phyloP scores from a whole-genome alignment of 371 early-diverging fungal species.

The Zopfochytrium polystomum region DNA sequence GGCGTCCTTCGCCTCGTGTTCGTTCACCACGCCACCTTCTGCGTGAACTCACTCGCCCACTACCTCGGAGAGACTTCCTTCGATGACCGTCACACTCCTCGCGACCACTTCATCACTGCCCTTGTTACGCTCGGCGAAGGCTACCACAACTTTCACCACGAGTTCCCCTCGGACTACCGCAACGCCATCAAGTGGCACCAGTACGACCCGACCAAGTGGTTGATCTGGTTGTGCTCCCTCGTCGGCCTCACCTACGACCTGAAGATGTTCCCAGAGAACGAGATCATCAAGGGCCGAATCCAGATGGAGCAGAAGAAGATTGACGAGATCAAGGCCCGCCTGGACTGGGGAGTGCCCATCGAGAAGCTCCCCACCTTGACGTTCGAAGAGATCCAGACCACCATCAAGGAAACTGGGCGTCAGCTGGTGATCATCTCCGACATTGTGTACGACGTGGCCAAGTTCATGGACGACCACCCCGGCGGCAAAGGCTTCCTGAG shows the following conservation, averaged over 20 bases:
- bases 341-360: slow-evolving; percentile 73
- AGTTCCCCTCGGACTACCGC: slow-evolving; percentile 94
- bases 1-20: slow-evolving; percentile 74
- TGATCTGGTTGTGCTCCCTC: slow-evolving; percentile 63
- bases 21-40: slow-evolving; percentile 92
- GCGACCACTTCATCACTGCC: slow-evolving; percentile 47
- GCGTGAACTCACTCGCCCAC: slow-evolving; percentile 65
- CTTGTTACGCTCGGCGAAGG: slow-evolving; percentile 52
- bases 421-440: slow-evolving; percentile 85
- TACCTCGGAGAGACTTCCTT: slow-evolving; percentile 42
- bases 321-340: slow-evolving; percentile 50
- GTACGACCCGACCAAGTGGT: slow-evolving; percentile 96
- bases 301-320: slow-evolving; percentile 83
- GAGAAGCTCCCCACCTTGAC: slow-evolving; percentile 70
- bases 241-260: slow-evolving; percentile 84
- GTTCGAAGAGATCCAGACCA: slow-evolving; percentile 68
- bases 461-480: slow-evolving; percentile 88
- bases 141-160: slow-evolving; percentile 77
- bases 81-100: slow-evolving; percentile 44
- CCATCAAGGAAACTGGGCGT: slow-evolving; percentile 59
- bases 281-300: slow-evolving; percentile 79
- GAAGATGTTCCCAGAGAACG: slow-evolving; percentile 85
- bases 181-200: slow-evolving; percentile 86
- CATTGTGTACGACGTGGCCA: slow-evolving; percentile 81
- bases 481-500: slow-evolving; percentile 72